Evolutionary conservation across 202 grass and related monocot genomes (phyloP).

Genomic region (Carex sylvatica): DNA sequence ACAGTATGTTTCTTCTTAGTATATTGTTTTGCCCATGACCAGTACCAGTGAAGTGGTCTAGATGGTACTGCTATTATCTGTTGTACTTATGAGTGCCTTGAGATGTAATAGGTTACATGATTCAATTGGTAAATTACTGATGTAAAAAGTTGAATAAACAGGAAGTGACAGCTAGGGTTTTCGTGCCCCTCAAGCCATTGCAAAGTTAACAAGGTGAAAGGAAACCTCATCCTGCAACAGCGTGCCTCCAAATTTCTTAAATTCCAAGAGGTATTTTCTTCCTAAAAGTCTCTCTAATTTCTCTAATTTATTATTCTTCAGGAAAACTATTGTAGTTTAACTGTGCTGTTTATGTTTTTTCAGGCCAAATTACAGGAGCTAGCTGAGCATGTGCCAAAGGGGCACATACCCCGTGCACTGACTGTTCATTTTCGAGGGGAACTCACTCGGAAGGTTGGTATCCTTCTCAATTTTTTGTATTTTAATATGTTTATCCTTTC

Average conservation of each 20-base stretch:
- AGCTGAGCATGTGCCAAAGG: conserved; percentile 97
- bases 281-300: conserved; percentile 11
- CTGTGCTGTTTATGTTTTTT: conserved; percentile 24
- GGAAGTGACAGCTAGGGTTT: conserved; percentile 97
- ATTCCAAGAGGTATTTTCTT: conserved; percentile 84
- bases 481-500: neutral
- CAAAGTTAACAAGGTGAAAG: conserved; percentile 88
- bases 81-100: neutral
- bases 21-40: neutral
- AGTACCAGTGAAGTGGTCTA: neutral
- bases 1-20: neutral
- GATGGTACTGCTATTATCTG: neutral
- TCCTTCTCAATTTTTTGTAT: neutral
- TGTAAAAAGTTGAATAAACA: conserved; percentile 33
- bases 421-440: conserved; percentile 96
- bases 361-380: conserved; percentile 96
- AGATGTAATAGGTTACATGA: neutral
- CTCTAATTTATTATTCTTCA: neutral
- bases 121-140: neutral
- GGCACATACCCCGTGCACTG: conserved; percentile 92
- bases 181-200: conserved; percentile 90
- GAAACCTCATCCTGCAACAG: conserved; percentile 92
- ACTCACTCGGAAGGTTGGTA: conserved; percentile 89
- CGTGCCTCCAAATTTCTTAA: conserved; percentile 97
- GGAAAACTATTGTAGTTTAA: conserved; percentile 18